Percentiles rank a stretch among this genome's conserved stretches.
phyloP scores from a whole-genome alignment of 2,329 filamentous ascomycete species.

The Bimuria novae-zelandiae region DNA sequence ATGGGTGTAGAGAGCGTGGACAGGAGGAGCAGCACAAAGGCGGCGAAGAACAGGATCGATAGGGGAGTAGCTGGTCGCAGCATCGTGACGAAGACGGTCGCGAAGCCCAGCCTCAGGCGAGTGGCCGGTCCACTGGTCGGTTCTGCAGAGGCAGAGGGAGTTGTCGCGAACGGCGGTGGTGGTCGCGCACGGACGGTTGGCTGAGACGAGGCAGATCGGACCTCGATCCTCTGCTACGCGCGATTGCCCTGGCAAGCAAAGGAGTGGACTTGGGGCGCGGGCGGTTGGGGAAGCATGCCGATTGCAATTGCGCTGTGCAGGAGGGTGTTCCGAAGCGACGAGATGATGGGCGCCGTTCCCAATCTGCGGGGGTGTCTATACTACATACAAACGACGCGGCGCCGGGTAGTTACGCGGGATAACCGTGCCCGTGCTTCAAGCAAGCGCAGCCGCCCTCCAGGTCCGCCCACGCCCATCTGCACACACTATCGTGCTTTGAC shows the following conservation, averaged over 20 bases:
- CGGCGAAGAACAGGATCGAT: conserved; percentile 79
- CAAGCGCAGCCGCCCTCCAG: no score
- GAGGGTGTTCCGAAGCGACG: not conserved
- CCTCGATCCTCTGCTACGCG: conserved; percentile 2
- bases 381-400: not conserved
- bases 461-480: no score
- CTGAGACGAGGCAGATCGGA: not conserved
- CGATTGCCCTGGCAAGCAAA: conserved; percentile 5
- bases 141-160: not conserved
- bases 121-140: conserved; percentile 31
- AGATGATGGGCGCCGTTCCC: not conserved
- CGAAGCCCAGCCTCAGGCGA: conserved; percentile 34
- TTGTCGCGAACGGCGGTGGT: not conserved
- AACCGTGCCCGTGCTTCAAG: not conserved
- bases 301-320: not conserved
- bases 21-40: conserved; percentile 83
- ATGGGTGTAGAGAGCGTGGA: conserved; percentile 91
- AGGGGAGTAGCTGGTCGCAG: conserved; percentile 91
- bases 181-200: conserved; percentile 5
- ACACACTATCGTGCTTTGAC: no score
- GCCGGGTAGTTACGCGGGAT: not conserved
- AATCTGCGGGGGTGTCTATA: conserved; percentile 3
- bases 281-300: not conserved
- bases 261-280: not conserved
- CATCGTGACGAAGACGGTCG: conserved; percentile 60